Conservation (phyloP, 176 grass and related monocot species). For the Carex kokanica region DNA sequence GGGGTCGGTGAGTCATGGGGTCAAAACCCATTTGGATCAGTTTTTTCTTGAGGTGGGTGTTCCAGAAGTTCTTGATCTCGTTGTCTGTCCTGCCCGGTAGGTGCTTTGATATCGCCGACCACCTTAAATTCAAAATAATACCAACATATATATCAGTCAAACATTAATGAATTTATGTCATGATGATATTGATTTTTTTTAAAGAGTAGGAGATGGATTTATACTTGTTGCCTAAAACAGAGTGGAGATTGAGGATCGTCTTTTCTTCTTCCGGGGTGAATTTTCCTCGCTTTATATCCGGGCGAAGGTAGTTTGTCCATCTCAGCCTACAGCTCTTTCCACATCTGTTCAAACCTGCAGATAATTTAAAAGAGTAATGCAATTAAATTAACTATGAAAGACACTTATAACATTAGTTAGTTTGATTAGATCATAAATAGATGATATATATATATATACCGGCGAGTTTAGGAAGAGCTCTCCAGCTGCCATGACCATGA, state of each 20-base stretch:
- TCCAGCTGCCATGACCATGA: constrained; percentile 92
- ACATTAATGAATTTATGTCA: not conserved
- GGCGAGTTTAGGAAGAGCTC: constrained; percentile 84
- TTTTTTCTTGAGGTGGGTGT: constrained; percentile 98
- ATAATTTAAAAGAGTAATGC: not conserved
- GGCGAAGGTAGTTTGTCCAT: constrained; percentile 95
- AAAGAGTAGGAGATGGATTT: not conserved
- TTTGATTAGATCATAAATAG: not conserved
- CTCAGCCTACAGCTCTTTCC: constrained; percentile 98
- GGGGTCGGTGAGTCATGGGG: constrained; percentile 87
- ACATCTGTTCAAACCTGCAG: constrained; percentile 82
- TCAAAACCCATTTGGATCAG: constrained; percentile 97
- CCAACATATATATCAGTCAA: not conserved
- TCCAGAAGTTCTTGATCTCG: constrained; percentile 99
- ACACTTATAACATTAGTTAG: not conserved
- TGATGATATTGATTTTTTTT: constrained; percentile 16
- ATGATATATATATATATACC: constrained; percentile 28
- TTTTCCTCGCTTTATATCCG: constrained; percentile 95
- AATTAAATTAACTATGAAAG: not conserved
- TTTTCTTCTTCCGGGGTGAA: constrained; percentile 86
- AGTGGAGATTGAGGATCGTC: constrained; percentile 79
- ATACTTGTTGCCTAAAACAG: constrained; percentile 93
- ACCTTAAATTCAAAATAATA: constrained; percentile 47
- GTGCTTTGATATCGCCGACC: constrained; percentile 81
- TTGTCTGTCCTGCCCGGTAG: constrained; percentile 78